Evolutionary conservation across 139 green algal genomes (phyloP), one percentile per base, ranked within the genome.

Genomic region (Tetraselmis striata): DNA sequence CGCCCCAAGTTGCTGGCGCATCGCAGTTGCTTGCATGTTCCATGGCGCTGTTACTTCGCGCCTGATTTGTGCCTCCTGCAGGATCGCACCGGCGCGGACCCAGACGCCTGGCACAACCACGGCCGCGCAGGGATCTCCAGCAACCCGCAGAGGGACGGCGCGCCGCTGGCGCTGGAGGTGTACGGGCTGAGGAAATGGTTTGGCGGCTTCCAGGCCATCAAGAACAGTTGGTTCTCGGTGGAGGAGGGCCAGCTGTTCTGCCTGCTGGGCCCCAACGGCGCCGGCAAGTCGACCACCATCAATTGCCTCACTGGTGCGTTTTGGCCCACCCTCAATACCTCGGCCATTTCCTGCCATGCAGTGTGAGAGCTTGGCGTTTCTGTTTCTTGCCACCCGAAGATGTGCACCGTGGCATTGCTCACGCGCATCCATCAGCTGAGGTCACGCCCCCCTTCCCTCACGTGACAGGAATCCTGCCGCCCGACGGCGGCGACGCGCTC

Each of bases 201-300:
- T 79, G 74, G 58, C 2, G 45, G 45, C 32, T 96, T 96, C 77
- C 93, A 92, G 91, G 92, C 94, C 5, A 90, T 98, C 80, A 90
- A 90, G 76, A 91, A 91, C 87, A 91, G 77, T 79, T 98, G 94
- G 94, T 92, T 97, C 59, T 77, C 59, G 32, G 96, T 98, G 30
- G 86, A 93, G 58, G 75, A 80, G 85, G 85, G 86, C 29, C 83
- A 92, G 67, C 90, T 90, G 75, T 91, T 92, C 77, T 92, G 88
- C 82, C 81, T 93, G 32, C 86, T 93, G 76, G 89, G 89, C 2
- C 90, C 90, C 30, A 93, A 93, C 76, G 89, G 89, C 1, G 90
- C 90, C 0, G 90, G 90, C 77, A 93, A 93, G 79, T 89, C 85
- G 23, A 93, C 90, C 11, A 90, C 85, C 32, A 92, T 93, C 82